Base-by-base conservation (phyloP, 2,329 filamentous ascomycete genomes). In the Monosporascus sp. region DNA sequence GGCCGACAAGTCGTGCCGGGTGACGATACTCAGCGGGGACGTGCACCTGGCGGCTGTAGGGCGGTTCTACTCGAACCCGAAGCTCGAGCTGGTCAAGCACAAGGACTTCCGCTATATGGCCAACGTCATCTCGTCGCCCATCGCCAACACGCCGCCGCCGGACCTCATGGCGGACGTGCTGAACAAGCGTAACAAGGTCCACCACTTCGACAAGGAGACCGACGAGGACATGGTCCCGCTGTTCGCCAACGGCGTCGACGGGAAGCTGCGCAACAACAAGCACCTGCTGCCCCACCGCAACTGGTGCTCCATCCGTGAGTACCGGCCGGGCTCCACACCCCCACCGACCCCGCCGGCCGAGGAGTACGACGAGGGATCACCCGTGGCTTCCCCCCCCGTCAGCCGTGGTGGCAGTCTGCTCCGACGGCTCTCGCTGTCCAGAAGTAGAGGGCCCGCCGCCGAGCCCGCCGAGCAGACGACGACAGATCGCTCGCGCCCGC, bases 161-260 rank as follows among this genome's bases (percentile, higher is more conserved):
- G 89, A 94, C 50, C 77, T 95, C 65, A 80, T 97, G 75, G 91
- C 91, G 5, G 93, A 99, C 69, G 82, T 96, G 50, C 80, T 99
- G 56, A 97, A 97, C 75, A 94, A 89, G 74, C 84, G 94, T 27
- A 97, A 97, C 76, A 97, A 87, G 69, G 70, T 88, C 2, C 85
- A 88, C 60, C 84, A 88, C 62, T 82, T 88, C 53, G 84, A 88
- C 68, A 78, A 79, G 55, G 77, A 92, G 52, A 99, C 94, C 0
- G 90, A 97, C 53, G 94, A 99, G 71, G 85, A 90, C 70, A 95
- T 99, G 89, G 94, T 97, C 44, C 91, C 93, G 0, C 85, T 99
- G 56, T 99, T 99, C 69, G 83, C 80, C 1, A 85, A 91, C 53
- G 94, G 95, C 59, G 90, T 97, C 1, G 91, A 97, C 63, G 89